Base-by-base conservation (phyloP, 352 stramenopile genomes). In the Globisporangium cylindrosporum region DNA sequence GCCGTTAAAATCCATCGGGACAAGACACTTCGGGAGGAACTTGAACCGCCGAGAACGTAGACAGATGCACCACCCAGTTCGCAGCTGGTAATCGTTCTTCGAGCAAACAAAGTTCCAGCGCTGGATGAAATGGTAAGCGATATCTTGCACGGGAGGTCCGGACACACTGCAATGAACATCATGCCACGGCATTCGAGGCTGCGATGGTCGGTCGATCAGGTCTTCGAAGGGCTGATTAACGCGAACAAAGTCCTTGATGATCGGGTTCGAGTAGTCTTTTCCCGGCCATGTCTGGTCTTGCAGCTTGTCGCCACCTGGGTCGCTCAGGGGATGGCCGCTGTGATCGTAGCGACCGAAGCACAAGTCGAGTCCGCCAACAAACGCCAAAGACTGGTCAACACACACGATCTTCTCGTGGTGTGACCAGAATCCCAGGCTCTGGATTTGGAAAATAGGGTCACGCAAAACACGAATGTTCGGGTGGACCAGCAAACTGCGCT, bases 351-450 rank as follows among this genome's bases (percentile, higher is more conserved):
- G 83, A 15, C 93, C 91, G 51, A 95, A 97, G 65, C 86, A 93
- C 57, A 98, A 63, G 68, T 98, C 93, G 20, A 98, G 64, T 46
- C 93, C 89, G 34, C 89, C 89, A 4, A 91, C 77, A 62, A 96
- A 96, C 20, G 88, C 81, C 22, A 94, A 56, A 14, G 81, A 89
- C 59, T 96, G 89, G 59, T 98, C 93, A 29, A 98, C 80, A 57
- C 93, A 92, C 29, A 97, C 90, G 48, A 98, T 90, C 70, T 98
- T 98, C 68, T 98, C 93, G 76, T 98, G 93, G 73, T 98, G 93
- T 36, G 86, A 97, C 92, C 91, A 98, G 54, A 97, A 97, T 3
- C 89, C 89, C 14, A 96, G 72, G 73, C 82, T 92, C 76, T 96
- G 87, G 48, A 96, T 93, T 73, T 95, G 89, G 67, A 97, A 97